phyloP scores from a whole-genome alignment of 257 asterid species.

The Avicennia marina region DNA sequence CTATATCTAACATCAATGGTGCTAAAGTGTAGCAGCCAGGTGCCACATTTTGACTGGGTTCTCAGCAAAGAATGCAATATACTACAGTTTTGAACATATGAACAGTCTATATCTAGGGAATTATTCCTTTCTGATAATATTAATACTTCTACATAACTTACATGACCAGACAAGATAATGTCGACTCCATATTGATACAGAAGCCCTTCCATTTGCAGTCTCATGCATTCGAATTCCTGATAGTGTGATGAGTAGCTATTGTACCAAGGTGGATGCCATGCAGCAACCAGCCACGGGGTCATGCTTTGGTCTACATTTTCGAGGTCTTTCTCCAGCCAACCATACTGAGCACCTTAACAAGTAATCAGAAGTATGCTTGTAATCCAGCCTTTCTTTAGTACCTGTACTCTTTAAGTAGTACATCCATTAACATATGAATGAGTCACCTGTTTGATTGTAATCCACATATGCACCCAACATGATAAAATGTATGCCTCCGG shows the following conservation, averaged over 20 bases:
- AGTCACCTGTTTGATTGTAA: conserved; percentile 61
- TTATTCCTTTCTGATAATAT: no score
- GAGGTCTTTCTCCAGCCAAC: conserved; percentile 71
- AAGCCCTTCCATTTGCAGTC: conserved; percentile 70
- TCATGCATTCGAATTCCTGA: conserved; percentile 92
- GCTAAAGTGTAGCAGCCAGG: no score
- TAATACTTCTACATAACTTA: conserved; percentile 23
- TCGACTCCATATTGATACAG: conserved; percentile 55
- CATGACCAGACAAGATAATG: conserved; percentile 82
- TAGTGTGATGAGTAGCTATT: conserved; percentile 85
- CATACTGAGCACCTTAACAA: conserved; percentile 60
- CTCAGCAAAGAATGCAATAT: no score
- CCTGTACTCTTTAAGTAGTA: background rate
- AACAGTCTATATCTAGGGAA: background rate
- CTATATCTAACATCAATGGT: no score
- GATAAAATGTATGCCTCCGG: conserved; percentile 79
- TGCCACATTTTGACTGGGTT: no score
- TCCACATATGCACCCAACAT: conserved; percentile 83
- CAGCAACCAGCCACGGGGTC: conserved; percentile 80
- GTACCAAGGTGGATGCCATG: conserved; percentile 96
- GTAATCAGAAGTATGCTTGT: background rate
- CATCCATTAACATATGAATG: conserved; percentile 17
- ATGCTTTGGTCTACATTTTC: conserved; percentile 38
- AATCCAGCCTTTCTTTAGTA: background rate
- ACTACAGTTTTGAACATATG: background rate